Conservation (phyloP, 257 asterid species). For the Voacanga thouarsii region DNA sequence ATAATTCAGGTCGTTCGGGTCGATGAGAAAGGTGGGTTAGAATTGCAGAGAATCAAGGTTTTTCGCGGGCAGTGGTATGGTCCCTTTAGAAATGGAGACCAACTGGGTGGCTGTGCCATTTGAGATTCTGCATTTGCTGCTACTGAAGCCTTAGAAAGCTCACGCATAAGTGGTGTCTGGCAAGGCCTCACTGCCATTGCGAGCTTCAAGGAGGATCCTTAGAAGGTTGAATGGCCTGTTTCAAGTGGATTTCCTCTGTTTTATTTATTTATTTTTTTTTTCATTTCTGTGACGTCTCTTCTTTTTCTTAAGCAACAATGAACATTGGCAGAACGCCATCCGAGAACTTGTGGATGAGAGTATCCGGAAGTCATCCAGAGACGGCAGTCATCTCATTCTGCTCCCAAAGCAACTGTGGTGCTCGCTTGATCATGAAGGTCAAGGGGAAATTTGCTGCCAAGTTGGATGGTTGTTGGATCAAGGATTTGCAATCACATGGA, state of each 20-base stretch:
- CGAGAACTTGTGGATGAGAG: conserved; percentile 36
- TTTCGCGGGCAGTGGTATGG: conserved; percentile 94
- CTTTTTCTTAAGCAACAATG: not conserved
- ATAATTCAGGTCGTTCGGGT: conserved; percentile 44
- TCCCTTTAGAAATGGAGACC: conserved; percentile 92
- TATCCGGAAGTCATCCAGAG: conserved; percentile 37
- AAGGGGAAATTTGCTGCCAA: conserved; percentile 46
- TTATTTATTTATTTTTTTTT: too few species aligned
- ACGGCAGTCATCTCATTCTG: conserved; percentile 38
- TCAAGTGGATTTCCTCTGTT: too few species aligned
- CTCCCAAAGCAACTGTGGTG: conserved; percentile 90
- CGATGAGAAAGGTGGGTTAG: conserved; percentile 23
- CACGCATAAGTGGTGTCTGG: conserved; percentile 58
- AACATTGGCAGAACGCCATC: conserved; percentile 32
- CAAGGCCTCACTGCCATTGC: conserved; percentile 42
- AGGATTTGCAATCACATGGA: conserved; percentile 66
- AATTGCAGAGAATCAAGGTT: conserved; percentile 43
- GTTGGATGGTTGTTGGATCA: conserved; percentile 77
- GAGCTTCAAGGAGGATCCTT: conserved; percentile 28
- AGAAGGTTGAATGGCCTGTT: conserved; percentile 23
- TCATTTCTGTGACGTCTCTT: not conserved
- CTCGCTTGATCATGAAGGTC: conserved; percentile 32
- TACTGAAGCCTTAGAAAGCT: conserved; percentile 49
- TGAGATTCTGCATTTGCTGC: conserved; percentile 92
- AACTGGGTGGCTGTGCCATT: conserved; percentile 86